Base-by-base conservation (phyloP, 805 yeast species). In the Sungouiella blattae region DNA sequence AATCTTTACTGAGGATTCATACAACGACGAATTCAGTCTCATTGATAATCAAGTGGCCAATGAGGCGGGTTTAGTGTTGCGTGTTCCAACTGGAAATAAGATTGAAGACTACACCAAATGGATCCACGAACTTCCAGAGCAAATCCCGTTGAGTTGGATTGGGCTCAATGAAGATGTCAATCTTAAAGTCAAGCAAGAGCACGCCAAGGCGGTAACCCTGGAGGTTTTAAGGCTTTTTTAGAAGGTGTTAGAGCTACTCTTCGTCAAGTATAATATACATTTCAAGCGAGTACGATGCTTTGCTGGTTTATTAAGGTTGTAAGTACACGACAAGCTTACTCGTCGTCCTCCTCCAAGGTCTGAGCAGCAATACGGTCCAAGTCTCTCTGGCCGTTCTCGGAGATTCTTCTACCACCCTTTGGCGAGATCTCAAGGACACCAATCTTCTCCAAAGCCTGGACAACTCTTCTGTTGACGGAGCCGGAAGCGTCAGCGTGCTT, bases 331-430 rank as follows among this genome's bases (percentile, higher is more conserved):
- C 17, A 11, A n/a, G 28, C 28, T 43, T 46, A 43, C 46, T 67
- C 65, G 49, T 85, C 94, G 64, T 85, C 93, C 67, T 80, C 81
- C 77, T 88, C 95, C 72, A 86, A 80, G 70, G 96, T 87, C 78
- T 88, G 96, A 71, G 95, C 96, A 68, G 98, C 98, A 73, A 91
- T 91, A 83, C 99, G 97, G 80, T 93, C 99, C 78, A 93, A 85
- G 79, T 93, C 99, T 87, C 98, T 89, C 80, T 91, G 98, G 71
- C 99, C 99, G 77, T 88, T 86, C 71, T 87, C 96, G 52, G 97
- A 84, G 82, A 93, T 87, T 76, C 89, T 87, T 83, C 98, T 93
- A 74, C 98, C 98, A 71, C 97, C 97, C 77, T 87, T 87, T 75
- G 88, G 86, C 68, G 95, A 81, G 70, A 84, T 78, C 78, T 91